Evolutionary conservation across 2,329 filamentous ascomycete species (phyloP).

Genomic region (Curvularia spicifera): DNA sequence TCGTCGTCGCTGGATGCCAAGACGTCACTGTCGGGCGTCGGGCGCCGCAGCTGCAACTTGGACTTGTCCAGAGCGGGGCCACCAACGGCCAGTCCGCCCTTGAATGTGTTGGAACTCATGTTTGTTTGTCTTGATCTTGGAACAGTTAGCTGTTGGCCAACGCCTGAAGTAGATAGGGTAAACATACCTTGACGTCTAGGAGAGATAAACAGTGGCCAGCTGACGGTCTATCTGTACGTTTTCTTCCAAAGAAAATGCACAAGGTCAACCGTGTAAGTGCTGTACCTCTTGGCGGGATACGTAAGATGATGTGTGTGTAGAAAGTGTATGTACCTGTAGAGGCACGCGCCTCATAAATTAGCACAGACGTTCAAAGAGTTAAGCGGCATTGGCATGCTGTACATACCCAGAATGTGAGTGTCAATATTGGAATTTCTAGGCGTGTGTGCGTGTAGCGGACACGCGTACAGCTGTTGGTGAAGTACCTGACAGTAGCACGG

Average conservation of each 20-base stretch:
- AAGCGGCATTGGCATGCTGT: not conserved
- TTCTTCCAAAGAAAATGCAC: constrained; percentile 19
- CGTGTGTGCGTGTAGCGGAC: constrained; percentile 4
- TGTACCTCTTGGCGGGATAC: constrained; percentile 16
- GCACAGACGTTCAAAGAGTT: constrained; percentile 8
- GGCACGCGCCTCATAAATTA: constrained; percentile 20
- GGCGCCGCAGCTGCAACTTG: constrained; percentile 71
- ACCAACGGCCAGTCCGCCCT: constrained; percentile 38
- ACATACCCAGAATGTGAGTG: too few relatives aligned
- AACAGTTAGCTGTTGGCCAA: constrained; percentile 14
- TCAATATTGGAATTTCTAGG: too few relatives aligned
- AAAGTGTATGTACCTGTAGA: constrained; percentile 20
- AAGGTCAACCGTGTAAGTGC: constrained; percentile 16
- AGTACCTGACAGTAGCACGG: not conserved
- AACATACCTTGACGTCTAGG: constrained; percentile 25
- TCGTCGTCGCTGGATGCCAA: constrained; percentile 96
- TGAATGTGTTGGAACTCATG: constrained; percentile 40
- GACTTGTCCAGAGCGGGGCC: constrained; percentile 66
- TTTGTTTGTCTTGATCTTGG: constrained; percentile 16
- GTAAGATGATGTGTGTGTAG: constrained; percentile 21
- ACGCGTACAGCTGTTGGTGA: not conserved
- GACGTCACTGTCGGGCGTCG: constrained; percentile 92
- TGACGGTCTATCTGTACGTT: constrained; percentile 7
- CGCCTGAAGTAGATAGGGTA: not conserved
- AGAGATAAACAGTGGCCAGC: constrained; percentile 8